Evolutionary conservation across 148 eudicot genomes (phyloP), one percentile per base, ranked within the genome.

Genomic region (Chenopodium berlandieri): DNA sequence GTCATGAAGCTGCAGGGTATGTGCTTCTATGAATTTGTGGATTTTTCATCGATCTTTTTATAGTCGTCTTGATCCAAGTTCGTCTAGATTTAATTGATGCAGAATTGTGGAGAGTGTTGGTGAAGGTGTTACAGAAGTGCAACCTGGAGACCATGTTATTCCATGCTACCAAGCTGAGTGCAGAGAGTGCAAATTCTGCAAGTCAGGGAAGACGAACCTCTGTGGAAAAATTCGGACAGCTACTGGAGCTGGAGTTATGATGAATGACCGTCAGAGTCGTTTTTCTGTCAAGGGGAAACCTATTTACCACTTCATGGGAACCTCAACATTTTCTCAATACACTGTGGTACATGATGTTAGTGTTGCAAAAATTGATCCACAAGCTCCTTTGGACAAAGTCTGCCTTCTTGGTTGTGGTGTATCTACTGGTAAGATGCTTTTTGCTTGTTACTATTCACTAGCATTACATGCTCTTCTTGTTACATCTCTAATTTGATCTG

Each of bases 1-100:
- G 99, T 82, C 99, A 97, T 68, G 99, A 97, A 86, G 99, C 99
- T 88, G 99, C 99, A n/a, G 99, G 99, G 99, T 97, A 90, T 68
- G 88, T 76, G 37, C 66, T 73, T 60, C 20, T 54, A 50, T 58
- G 2, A n/a, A 48, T 30, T 75, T 23, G 1, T 58, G 30, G n/a
- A 40, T 73, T 64, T 30, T 34, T 37, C 7, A 34, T 48, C 64
- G 2, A 76, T 9, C 63, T 66, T 80, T 2, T 44, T 62, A 60
- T 4, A 20, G 19, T 78, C 56, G 16, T 48, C 56, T 37, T 72
- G 23, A 64, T 63, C 6, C 60, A 72, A 20, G 22, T 74, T 77
- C 2, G 50, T 50, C 48, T 11, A 16, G 67, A 37, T 79, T 16
- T 79, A 25, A 50, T 63, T 54, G 71, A 81, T 82, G 85, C 92